Percentiles rank a stretch among this genome's conserved stretches.
Evolutionary conservation across 805 yeast species (phyloP).

Genomic region (Clavispora phyllophila): DNA sequence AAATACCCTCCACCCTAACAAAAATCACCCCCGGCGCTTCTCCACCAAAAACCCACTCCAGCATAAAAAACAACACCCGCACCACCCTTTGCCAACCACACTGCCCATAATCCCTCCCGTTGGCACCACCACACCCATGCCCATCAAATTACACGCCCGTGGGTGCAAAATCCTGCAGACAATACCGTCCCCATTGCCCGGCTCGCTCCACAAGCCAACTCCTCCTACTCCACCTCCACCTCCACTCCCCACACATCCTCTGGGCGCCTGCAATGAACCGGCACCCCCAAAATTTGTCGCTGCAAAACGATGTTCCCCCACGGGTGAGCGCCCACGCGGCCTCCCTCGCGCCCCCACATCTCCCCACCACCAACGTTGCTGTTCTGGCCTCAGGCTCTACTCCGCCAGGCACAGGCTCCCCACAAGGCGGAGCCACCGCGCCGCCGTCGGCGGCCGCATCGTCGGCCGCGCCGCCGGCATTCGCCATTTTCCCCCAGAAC

Average conservation of each 20-base stretch:
- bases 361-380: background rate
- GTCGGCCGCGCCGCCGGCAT: background rate
- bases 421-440: background rate
- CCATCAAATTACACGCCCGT: background rate
- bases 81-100: too few species aligned
- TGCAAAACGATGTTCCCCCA: background rate
- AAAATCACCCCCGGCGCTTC: too few species aligned
- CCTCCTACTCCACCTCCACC: background rate
- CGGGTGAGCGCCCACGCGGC: background rate
- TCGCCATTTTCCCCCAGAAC: conserved; percentile 14
- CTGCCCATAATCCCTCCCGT: background rate
- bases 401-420: background rate
- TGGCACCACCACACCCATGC: background rate
- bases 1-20: too few species aligned
- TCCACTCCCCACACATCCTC: background rate
- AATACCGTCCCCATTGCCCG: background rate
- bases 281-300: background rate
- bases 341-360: background rate
- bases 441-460: background rate
- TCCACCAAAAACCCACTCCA: too few species aligned
- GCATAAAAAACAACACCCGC: too few species aligned
- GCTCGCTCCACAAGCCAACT: background rate
- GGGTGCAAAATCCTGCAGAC: conserved; percentile 8
- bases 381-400: background rate
- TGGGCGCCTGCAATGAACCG: background rate